Evolutionary conservation across 805 yeast species (phyloP).

Genomic region (Spathaspora passalidarum): DNA sequence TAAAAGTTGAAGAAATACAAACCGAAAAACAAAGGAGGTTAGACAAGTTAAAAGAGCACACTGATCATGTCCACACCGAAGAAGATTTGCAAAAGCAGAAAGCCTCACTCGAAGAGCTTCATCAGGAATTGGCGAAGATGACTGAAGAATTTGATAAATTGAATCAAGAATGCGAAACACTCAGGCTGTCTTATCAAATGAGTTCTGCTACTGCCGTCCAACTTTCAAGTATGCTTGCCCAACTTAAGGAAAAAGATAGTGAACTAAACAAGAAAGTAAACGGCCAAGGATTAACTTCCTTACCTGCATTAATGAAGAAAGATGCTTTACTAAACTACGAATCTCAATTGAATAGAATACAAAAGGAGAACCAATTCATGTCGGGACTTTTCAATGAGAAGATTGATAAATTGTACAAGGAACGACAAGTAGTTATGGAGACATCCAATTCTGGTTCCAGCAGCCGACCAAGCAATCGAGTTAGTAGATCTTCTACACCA

Average conservation of each 20-base stretch:
- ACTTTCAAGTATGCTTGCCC: slow-evolving; percentile 18
- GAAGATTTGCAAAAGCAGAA: slow-evolving; percentile 1
- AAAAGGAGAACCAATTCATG: slow-evolving; percentile 28
- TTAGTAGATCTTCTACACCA: slow-evolving; percentile 41
- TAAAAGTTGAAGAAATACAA: slow-evolving; percentile 16
- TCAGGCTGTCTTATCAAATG: slow-evolving; percentile 30
- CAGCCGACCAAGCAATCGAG: slow-evolving; percentile 31
- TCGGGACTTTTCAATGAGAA: slow-evolving; percentile 25
- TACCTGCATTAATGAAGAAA: slow-evolving; percentile 32
- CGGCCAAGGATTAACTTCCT: slow-evolving; percentile 33
- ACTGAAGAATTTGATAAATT: slow-evolving; percentile 23
- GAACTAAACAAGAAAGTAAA: slow-evolving; percentile 19
- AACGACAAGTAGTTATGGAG: slow-evolving; percentile 30
- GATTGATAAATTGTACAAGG: slow-evolving; percentile 32
- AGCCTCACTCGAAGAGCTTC: slow-evolving; percentile 18
- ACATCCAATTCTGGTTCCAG: slow-evolving; percentile 24
- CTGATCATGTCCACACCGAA: neutral
- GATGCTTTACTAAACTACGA: slow-evolving; percentile 32
- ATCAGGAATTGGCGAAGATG: slow-evolving; percentile 24
- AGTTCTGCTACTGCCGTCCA: slow-evolving; percentile 33
- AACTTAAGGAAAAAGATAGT: slow-evolving; percentile 16
- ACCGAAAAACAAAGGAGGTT: slow-evolving; percentile 13
- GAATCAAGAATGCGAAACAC: slow-evolving; percentile 25
- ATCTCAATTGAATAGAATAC: slow-evolving; percentile 20
- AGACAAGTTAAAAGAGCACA: slow-evolving; percentile 9